Conservation (phyloP, 768 basidiomycete genomes). For the Xerocomus potaroensis region DNA sequence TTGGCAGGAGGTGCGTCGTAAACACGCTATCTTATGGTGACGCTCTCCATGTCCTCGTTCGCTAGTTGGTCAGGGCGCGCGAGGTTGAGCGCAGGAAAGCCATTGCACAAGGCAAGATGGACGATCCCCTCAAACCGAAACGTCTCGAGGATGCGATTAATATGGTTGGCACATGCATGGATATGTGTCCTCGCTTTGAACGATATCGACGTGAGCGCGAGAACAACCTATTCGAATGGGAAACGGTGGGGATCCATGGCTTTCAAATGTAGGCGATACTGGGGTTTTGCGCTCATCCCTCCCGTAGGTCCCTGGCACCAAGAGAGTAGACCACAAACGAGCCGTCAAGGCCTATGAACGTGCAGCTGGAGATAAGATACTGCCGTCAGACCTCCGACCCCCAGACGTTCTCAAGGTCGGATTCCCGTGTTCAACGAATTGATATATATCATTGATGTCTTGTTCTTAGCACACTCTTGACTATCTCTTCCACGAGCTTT, state of each 20-base stretch:
- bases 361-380: conserved; percentile 85
- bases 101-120: conserved; percentile 83
- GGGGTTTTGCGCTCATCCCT: conserved; percentile 32
- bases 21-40: conserved; percentile 5
- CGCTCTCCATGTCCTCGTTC: conserved; percentile 20
- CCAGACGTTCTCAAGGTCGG: conserved; percentile 74
- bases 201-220: conserved; percentile 86
- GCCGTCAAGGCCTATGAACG: conserved; percentile 97
- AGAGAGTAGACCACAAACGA: conserved; percentile 75
- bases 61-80: conserved; percentile 67
- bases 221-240: conserved; percentile 82
- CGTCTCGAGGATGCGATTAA: conserved; percentile 86
- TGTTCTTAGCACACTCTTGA: conserved; percentile 72
- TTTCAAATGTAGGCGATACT: background rate
- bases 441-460: background rate
- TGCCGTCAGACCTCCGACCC: conserved; percentile 91
- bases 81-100: conserved; percentile 67
- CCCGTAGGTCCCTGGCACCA: conserved; percentile 74
- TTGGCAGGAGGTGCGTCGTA: conserved; percentile 61
- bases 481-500: conserved; percentile 85
- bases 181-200: conserved; percentile 96
- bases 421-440: conserved; percentile 1
- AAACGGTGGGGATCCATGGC: conserved; percentile 53
- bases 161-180: conserved; percentile 87
- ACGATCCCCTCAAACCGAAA: conserved; percentile 76